Evolutionary conservation across 331 rosid species (phyloP).

Genomic region (Pyrus hybrid): DNA sequence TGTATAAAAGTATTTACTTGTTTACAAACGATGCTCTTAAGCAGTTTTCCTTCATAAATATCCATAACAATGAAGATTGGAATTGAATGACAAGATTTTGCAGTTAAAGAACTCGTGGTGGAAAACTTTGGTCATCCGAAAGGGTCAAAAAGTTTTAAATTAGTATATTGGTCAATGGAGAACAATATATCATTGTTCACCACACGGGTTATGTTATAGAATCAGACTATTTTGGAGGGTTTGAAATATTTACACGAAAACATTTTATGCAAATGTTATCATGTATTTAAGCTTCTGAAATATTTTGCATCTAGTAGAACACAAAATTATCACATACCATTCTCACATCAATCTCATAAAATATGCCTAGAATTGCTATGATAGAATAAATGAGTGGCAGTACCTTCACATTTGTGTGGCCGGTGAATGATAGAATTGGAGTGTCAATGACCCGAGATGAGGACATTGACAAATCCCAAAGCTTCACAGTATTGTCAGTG

Average conservation of each 20-base stretch:
- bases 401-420: conserved; percentile 95
- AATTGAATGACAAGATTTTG: not conserved
- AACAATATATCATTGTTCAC: not conserved
- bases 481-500: conserved; percentile 89
- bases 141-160: not conserved
- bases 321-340: not conserved
- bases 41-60: not conserved
- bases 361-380: not conserved
- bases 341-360: not conserved
- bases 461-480: conserved; percentile 87
- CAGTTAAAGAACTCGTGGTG: not conserved
- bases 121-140: not conserved
- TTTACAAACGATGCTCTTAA: not conserved
- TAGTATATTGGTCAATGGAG: not conserved
- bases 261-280: not conserved
- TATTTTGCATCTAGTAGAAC: not conserved
- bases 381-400: not conserved
- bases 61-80: not conserved
- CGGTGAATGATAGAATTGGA: conserved; percentile 72
- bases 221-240: not conserved
- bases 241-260: not conserved
- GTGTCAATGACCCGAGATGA: conserved; percentile 74
- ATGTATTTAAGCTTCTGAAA: not conserved
- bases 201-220: not conserved
- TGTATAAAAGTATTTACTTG: not conserved